Base-by-base conservation (phyloP, 768 basidiomycete genomes). In the Asterophora parasitica region DNA sequence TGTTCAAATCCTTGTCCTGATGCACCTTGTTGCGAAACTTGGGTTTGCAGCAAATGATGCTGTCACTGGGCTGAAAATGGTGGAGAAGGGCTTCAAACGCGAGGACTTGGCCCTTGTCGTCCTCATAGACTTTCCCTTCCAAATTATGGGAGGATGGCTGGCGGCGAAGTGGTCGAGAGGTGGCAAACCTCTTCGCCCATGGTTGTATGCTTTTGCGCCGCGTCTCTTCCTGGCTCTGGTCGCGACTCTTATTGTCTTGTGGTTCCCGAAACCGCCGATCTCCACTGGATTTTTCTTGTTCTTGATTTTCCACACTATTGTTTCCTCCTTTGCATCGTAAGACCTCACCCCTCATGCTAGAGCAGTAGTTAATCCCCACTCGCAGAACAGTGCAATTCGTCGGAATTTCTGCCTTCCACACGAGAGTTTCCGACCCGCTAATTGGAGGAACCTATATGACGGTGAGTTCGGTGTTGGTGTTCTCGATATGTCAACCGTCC, bases 391-490 rank as follows among this genome's bases (percentile, higher is more conserved):
- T 98, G n/a, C 95, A 99, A 65, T 99, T 98, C 61, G 95, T 97
- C 15, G 93, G 96, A 7, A 92, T 98, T 52, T 91, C 93, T n/a
- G 96, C 96, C 3, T 99, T 98, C 77, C 96, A 98, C 59, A 97
- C 93, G 3, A 82, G 88, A 45, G 84, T 99, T 31, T 92, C 96
- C 0, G 96, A 99, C 61, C 96, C 96, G 0, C 61, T 96, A 10
- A 96, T 99, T 44, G 96, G 96, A 23, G 96, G 96, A 42, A 99
- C 96, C 0, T 99, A 99, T 66, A 99, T 99, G 96, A 99, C 96
- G 10, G 94, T 93, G 58, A 53, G 82, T 68, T 26, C 8, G 12
- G 8, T 8, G n/a, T 20, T 39, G 31, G 31, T 23, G 13, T 28
- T 20, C 26, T 17, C 15, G n/a, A 44, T 52, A 12, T 35, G 32